Base-by-base conservation (phyloP, 2,329 filamentous ascomycete species). In the Tricladium varicosporioides region DNA sequence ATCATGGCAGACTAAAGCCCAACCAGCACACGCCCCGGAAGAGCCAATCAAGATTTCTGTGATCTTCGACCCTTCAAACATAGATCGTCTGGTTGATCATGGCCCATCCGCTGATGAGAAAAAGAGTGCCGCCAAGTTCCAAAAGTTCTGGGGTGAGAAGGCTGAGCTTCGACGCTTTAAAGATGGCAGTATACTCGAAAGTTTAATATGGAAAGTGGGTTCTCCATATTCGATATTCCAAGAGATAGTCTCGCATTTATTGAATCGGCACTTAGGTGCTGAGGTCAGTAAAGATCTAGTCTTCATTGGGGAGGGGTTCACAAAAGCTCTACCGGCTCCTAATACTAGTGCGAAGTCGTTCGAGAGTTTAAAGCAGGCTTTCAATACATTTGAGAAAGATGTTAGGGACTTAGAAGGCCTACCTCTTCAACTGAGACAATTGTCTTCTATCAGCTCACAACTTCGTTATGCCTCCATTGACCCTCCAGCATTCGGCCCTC, bases 111-210 rank as follows among this genome's bases (percentile, higher is more conserved):
- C 91, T 1, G 92, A 97, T 69, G 83, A 94, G 59, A 92, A 93
- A 72, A 86, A 88, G 62, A 90, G 91, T 61, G 88, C 92, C 19
- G 85, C 86, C 9, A 81, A 80, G 32, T 99, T 97, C 72, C 89
- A 91, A 36, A 84, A 87, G 33, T 97, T 99, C 70, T 99, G 95
- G 94, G 94, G 93, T 5, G 88, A 93, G 9, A 96, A 94, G 71
- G 84, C 94, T 1, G 94, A 99, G 72, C 79, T 99, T 47, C 85
- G 94, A 62, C 89, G 94, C 16, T 99, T 99, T 78, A 95, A 92
- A 67, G 92, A 97, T 68, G 94, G 94, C 18, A 93, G 88, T 65
- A 97, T 99, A 63, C 80, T 92, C 8, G 95, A 99, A 72, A 96
- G 90, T 67, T 78, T 97, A 31, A 87, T 96, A 16, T 99, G 94